Conservation (phyloP, 2,329 filamentous ascomycete genomes). For the Pestalotiopsis fici region DNA sequence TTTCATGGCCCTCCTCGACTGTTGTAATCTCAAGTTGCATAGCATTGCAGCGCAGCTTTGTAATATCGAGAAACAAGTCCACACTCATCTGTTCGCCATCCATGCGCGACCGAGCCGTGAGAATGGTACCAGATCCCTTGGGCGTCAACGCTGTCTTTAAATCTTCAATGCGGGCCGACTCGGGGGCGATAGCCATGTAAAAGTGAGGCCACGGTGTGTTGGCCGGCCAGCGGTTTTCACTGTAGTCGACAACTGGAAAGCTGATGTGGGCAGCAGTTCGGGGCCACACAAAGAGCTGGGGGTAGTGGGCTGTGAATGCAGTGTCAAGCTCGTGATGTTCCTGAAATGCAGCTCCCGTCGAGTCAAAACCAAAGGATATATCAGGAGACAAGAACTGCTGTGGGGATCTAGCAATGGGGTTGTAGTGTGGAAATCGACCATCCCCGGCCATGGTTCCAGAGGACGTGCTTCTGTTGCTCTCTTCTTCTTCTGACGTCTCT, state of each 20-base stretch:
- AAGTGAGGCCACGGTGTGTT: slow-evolving; percentile 14
- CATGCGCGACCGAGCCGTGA: background rate
- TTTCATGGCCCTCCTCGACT: background rate
- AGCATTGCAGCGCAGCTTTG: background rate
- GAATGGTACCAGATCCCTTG: background rate
- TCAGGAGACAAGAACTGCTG: background rate
- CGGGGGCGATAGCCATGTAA: slow-evolving; percentile 6
- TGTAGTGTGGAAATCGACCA: background rate
- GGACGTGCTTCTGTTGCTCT: background rate
- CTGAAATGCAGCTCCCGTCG: too few species aligned
- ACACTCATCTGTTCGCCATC: background rate
- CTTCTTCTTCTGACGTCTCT: background rate
- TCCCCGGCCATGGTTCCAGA: too few species aligned
- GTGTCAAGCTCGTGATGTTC: background rate
- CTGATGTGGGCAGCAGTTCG: slow-evolving; percentile 18
- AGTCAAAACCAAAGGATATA: background rate
- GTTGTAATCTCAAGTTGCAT: background rate
- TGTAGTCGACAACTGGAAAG: slow-evolving; percentile 29
- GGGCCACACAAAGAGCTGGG: slow-evolving; percentile 23
- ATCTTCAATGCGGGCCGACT: background rate
- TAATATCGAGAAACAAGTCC: background rate
- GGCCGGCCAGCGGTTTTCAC: slow-evolving; percentile 6
- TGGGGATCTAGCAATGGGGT: too few species aligned
- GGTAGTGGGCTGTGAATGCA: background rate
- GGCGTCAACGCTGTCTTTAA: background rate